phyloP scores from a whole-genome alignment of 257 asterid species.

The Euphrasia confusa region DNA sequence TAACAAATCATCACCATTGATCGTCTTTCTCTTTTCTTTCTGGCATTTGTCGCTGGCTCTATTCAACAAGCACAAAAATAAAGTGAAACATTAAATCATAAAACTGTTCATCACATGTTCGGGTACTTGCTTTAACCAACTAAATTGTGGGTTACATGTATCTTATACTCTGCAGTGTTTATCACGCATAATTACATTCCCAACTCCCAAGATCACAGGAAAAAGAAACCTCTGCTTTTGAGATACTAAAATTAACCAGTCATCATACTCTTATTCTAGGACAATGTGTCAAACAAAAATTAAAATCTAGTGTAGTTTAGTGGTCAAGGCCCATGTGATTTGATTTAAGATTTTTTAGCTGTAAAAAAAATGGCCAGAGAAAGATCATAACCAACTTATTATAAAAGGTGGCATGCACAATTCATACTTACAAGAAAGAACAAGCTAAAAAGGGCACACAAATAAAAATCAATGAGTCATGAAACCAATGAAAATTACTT shows the following conservation, averaged over 20 bases:
- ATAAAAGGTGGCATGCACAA: too few species aligned
- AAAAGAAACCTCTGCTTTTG: background rate
- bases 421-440: too few species aligned
- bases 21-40: conserved; percentile 59
- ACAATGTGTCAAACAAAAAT: background rate
- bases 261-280: background rate
- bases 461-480: too few species aligned
- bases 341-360: too few species aligned
- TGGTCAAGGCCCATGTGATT: background rate
- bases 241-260: background rate
- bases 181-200: conserved; percentile 4
- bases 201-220: background rate
- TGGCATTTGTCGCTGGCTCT: conserved; percentile 74
- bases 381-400: too few species aligned
- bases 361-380: too few species aligned
- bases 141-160: background rate
- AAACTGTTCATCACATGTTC: background rate
- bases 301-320: background rate
- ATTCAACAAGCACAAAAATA: conserved; percentile 4
- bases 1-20: conserved; percentile 62
- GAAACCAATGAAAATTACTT: background rate
- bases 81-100: conserved; percentile 6
- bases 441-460: too few species aligned
- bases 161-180: background rate
- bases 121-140: background rate